Conservation (phyloP, 2,329 filamentous ascomycete genomes). For the Nigrospora osmanthi region DNA sequence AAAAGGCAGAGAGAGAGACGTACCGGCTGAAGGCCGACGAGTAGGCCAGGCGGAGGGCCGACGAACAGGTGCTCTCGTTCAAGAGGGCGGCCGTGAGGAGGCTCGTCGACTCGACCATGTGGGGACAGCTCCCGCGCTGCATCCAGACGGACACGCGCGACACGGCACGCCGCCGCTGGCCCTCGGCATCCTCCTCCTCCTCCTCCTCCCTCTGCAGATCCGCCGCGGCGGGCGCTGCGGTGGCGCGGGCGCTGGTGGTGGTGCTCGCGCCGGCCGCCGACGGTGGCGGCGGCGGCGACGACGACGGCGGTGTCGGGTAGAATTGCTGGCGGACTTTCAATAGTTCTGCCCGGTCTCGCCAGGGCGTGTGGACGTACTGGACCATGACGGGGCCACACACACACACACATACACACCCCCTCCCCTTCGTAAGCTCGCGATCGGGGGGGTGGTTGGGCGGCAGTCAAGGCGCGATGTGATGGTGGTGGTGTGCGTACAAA, state of each 20-base stretch:
- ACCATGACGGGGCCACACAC: too few relatives aligned
- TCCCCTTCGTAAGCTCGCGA: neutral
- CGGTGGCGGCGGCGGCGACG: slow-evolving; percentile 4
- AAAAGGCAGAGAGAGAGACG: slow-evolving; percentile 18
- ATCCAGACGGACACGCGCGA: slow-evolving; percentile 60
- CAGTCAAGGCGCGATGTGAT: neutral
- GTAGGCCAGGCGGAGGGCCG: slow-evolving; percentile 62
- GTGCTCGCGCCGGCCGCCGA: slow-evolving; percentile 4
- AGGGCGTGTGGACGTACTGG: slow-evolving; percentile 66
- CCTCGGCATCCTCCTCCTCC: slow-evolving; percentile 7
- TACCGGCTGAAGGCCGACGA: slow-evolving; percentile 68
- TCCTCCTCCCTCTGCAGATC: too few relatives aligned
- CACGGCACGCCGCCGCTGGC: slow-evolving; percentile 38
- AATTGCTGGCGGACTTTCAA: slow-evolving; percentile 57
- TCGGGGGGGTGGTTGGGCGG: neutral
- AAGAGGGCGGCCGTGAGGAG: slow-evolving; percentile 60
- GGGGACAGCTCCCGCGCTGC: slow-evolving; percentile 66
- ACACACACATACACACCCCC: too few relatives aligned
- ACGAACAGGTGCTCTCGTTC: slow-evolving; percentile 34
- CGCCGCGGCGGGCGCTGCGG: slow-evolving; percentile 1
- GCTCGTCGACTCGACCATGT: slow-evolving; percentile 72
- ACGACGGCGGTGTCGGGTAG: slow-evolving; percentile 35
- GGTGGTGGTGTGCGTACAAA: neutral
- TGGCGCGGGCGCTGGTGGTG: neutral
- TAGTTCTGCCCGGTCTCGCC: slow-evolving; percentile 60